Percentiles rank a stretch among this genome's conserved stretches.
These are phyloP conservation scores for Ajuga reptans DNA, from an alignment of 305 asterid genomes.

Conservation along the genomic window DNA sequence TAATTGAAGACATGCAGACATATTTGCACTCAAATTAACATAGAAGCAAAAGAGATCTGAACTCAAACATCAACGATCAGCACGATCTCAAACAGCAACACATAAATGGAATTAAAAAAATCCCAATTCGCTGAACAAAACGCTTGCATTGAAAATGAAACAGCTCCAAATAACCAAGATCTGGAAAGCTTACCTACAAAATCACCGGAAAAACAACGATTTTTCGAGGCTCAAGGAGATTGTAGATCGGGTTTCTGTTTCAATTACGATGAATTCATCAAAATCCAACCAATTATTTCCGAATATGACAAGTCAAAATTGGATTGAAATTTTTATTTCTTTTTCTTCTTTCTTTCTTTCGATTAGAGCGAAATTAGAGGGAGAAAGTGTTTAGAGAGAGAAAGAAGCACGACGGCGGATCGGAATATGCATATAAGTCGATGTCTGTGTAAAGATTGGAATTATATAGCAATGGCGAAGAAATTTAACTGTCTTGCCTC, in stretches of 20 bases:
- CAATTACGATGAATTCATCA: constrained; percentile 32
- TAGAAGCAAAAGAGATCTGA: constrained; percentile 26
- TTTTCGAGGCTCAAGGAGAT: constrained; percentile 14
- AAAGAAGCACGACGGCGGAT: constrained; percentile 35
- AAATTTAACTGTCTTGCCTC: constrained; percentile 18
- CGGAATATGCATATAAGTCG: constrained; percentile 19
- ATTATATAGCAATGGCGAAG: constrained; percentile 20
- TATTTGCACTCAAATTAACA: background rate
- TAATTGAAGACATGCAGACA: constrained; percentile 19
- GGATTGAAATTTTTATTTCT: background rate
- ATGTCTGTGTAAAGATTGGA: constrained; percentile 11
- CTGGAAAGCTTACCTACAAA: constrained; percentile 31
- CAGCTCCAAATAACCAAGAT: constrained; percentile 29
- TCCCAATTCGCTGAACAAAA: constrained; percentile 20
- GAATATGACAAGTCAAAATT: background rate
- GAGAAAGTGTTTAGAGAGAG: constrained; percentile 6
- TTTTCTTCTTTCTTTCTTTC: background rate
- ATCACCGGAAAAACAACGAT: constrained; percentile 18
- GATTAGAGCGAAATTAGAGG: constrained; percentile 21
- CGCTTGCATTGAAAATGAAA: constrained; percentile 20
- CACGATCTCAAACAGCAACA: constrained; percentile 21
- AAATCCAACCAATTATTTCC: constrained; percentile 17
- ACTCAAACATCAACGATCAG: constrained; percentile 27
- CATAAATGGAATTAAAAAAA: constrained; percentile 12
- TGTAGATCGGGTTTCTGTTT: constrained; percentile 25